Conservation (phyloP, 257 asterid genomes). For the Solanum piurae region DNA sequence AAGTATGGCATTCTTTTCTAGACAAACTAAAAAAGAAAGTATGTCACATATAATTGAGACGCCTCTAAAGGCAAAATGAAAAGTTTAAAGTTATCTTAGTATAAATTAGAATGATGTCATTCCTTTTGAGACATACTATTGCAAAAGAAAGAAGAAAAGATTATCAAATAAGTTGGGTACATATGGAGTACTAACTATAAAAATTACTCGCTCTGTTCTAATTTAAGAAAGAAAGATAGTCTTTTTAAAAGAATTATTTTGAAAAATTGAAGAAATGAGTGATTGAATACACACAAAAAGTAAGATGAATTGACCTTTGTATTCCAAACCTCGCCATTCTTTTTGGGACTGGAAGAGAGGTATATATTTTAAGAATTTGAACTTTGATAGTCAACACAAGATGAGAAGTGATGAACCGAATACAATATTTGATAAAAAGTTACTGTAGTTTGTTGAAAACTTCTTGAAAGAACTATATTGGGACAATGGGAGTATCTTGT, state of each 20-base stretch:
- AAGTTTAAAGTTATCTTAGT: neutral
- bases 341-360: neutral
- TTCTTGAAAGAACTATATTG: neutral
- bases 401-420: neutral
- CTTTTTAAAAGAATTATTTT: neutral
- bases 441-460: neutral
- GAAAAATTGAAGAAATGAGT: neutral
- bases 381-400: neutral
- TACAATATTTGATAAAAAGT: neutral
- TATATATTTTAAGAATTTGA: neutral
- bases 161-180: neutral
- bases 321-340: neutral
- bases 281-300: neutral
- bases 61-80: neutral
- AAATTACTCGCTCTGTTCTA: neutral
- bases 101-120: neutral
- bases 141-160: neutral
- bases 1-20: too few species aligned
- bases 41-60: neutral
- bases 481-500: neutral
- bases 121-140: neutral
- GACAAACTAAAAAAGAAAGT: too few species aligned
- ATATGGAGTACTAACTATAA: neutral
- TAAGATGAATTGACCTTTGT: neutral
- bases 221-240: neutral